phyloP scores from a whole-genome alignment of 2,329 filamentous ascomycete species.

The Epicoccum nigrum region DNA sequence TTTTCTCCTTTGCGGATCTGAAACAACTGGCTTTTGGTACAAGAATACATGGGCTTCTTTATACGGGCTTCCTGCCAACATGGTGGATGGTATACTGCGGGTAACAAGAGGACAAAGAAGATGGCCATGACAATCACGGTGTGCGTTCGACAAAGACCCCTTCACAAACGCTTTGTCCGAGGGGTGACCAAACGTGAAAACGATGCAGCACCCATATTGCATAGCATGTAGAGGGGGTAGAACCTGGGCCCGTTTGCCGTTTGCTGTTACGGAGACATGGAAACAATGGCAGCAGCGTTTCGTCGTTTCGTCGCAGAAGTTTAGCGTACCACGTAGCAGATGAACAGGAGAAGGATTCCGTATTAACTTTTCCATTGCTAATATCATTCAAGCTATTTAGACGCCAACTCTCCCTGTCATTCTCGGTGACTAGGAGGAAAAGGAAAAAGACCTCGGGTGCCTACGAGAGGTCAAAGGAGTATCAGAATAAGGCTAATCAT shows the following conservation, averaged over 20 bases:
- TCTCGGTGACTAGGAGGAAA: conserved; percentile 18
- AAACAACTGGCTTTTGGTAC: too few species aligned
- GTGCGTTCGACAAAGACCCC: background rate
- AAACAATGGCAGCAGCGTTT: background rate
- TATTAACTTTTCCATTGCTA: conserved; percentile 27
- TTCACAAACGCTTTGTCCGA: too few species aligned
- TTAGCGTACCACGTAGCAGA: background rate
- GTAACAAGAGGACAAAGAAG: background rate
- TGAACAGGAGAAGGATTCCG: background rate
- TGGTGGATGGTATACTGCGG: background rate
- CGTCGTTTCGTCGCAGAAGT: background rate
- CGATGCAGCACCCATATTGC: too few species aligned
- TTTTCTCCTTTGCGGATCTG: too few species aligned
- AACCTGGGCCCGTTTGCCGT: too few species aligned
- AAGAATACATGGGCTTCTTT: too few species aligned
- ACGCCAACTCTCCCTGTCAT: conserved; percentile 22
- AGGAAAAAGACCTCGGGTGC: conserved; percentile 23
- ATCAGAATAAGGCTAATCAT: conserved; percentile 34
- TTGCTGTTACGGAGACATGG: too few species aligned
- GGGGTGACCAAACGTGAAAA: too few species aligned
- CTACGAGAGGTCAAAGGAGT: conserved; percentile 28
- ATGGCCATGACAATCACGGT: background rate
- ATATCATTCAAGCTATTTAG: conserved; percentile 27
- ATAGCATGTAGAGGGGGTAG: too few species aligned
- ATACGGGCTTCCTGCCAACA: background rate